These are phyloP conservation scores for Hypholoma fasciculare DNA, from an alignment of 768 basidiomycete genomes.

Conservation along the genomic window DNA sequence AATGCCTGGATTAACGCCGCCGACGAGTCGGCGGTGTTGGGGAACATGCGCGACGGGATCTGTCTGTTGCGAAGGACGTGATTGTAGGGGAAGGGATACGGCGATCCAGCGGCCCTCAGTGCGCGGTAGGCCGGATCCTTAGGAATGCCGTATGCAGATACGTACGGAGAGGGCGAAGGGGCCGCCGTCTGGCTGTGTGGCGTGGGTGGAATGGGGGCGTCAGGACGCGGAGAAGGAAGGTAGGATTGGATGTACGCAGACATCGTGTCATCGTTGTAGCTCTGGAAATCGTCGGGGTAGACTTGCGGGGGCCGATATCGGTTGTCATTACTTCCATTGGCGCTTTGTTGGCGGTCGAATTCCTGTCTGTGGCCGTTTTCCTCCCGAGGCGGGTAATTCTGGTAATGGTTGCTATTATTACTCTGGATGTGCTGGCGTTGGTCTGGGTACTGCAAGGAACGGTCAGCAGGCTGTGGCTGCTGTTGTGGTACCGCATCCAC, in stretches of 20 bases:
- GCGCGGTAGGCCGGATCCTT: conserved; percentile 49
- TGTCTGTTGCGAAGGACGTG: conserved; percentile 62
- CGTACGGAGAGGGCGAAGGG: conserved; percentile 68
- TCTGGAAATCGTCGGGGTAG: conserved; percentile 57
- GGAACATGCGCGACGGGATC: conserved; percentile 31
- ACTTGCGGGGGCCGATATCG: conserved; percentile 41
- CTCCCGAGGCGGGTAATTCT: conserved; percentile 19
- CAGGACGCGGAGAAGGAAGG: conserved; percentile 56
- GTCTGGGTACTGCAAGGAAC: conserved; percentile 17
- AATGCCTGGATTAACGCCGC: conserved; percentile 48
- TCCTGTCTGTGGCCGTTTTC: conserved; percentile 22
- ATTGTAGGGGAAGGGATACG: conserved; percentile 77
- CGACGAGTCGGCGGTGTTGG: conserved; percentile 24
- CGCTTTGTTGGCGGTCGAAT: conserved; percentile 19
- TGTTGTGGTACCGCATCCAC: conserved; percentile 23
- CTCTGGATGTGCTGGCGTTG: conserved; percentile 15
- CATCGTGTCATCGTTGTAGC: conserved; percentile 59
- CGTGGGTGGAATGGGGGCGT: conserved; percentile 79
- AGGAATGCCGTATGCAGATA: conserved; percentile 42
- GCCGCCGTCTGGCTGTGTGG: conserved; percentile 76
- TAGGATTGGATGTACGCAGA: conserved; percentile 54
- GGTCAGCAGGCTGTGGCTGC: conserved; percentile 16
- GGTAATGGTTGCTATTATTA: conserved; percentile 19
- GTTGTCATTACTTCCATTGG: conserved; percentile 1
- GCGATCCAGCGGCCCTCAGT: conserved; percentile 63